phyloP scores from a whole-genome alignment of 1,284 basidiomycete genomes.

The Apiotrichum mycotoxinovorans region DNA sequence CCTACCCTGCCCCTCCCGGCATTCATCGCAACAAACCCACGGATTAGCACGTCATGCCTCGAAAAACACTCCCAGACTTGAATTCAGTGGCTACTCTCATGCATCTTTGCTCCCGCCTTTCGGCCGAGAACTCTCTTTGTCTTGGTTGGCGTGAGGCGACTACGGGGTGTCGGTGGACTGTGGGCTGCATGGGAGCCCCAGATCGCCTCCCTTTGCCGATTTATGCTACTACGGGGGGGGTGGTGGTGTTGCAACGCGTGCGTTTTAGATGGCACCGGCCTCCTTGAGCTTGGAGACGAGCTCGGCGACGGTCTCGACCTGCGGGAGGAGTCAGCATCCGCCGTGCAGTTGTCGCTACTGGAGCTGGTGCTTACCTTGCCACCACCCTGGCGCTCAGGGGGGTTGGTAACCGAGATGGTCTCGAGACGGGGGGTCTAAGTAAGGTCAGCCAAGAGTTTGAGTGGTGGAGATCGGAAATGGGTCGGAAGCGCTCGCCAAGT shows the following conservation, averaged over 20 bases:
- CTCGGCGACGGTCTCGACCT: constrained; percentile 84
- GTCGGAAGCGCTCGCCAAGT: background rate
- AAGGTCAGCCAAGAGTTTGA: background rate
- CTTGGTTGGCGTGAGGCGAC: background rate
- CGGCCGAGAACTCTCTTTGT: constrained; percentile 1
- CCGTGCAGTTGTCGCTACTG: background rate
- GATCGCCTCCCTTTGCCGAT: background rate
- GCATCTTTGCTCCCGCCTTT: constrained; percentile 4
- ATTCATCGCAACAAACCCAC: no score
- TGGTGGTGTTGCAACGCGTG: background rate
- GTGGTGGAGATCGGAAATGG: no score
- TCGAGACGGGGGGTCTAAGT: constrained; percentile 67
- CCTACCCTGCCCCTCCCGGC: no score
- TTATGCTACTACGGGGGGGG: background rate
- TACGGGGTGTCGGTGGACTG: background rate
- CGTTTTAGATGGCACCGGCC: constrained; percentile 65
- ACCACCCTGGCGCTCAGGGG: constrained; percentile 85
- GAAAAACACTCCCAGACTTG: background rate
- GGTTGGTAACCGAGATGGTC: constrained; percentile 85
- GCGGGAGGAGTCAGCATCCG: background rate
- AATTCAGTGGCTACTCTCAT: background rate
- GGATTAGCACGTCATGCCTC: background rate
- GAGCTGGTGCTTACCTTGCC: constrained; percentile 64
- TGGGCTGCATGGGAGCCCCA: background rate
- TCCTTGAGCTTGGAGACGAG: constrained; percentile 86